phyloP scores from a whole-genome alignment of 2,329 filamentous ascomycete genomes.

The Sclerotinia borealis region DNA sequence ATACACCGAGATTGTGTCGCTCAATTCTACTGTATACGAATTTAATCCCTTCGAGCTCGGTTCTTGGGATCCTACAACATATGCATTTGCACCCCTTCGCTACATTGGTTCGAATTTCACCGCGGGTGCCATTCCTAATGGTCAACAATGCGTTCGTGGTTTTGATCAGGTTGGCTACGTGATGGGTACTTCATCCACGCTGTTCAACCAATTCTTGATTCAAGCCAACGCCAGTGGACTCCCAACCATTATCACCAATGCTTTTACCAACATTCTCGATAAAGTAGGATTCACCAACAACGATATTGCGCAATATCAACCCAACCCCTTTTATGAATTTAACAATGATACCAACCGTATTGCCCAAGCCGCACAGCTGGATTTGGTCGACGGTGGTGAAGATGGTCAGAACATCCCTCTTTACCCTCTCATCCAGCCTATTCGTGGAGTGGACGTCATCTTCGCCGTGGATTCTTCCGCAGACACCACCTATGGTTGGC shows the following conservation, averaged over 20 bases:
- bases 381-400: constrained; percentile 72
- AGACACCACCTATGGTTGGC: constrained; percentile 64
- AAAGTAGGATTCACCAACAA: constrained; percentile 52
- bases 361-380: constrained; percentile 48
- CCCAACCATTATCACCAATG: constrained; percentile 41
- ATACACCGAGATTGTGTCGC: constrained; percentile 52
- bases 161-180: constrained; percentile 79
- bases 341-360: constrained; percentile 54
- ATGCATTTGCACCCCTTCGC: constrained; percentile 62
- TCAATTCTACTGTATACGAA: constrained; percentile 72
- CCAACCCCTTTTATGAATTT: constrained; percentile 70
- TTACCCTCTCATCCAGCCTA: constrained; percentile 68
- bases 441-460: constrained; percentile 69
- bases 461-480: constrained; percentile 76
- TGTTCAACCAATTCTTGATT: constrained; percentile 77
- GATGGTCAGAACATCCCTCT: constrained; percentile 76
- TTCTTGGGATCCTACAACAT: constrained; percentile 66
- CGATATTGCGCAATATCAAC: constrained; percentile 68
- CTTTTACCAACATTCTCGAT: constrained; percentile 49
- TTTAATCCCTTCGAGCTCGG: constrained; percentile 79
- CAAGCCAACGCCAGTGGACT: constrained; percentile 49
- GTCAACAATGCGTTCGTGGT: constrained; percentile 62
- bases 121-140: constrained; percentile 49
- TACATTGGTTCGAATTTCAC: constrained; percentile 71
- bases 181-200: constrained; percentile 77